These are phyloP conservation scores for Eimeria falciformis DNA, from an alignment of 169 alveolate genomes.

Conservation along the genomic window DNA sequence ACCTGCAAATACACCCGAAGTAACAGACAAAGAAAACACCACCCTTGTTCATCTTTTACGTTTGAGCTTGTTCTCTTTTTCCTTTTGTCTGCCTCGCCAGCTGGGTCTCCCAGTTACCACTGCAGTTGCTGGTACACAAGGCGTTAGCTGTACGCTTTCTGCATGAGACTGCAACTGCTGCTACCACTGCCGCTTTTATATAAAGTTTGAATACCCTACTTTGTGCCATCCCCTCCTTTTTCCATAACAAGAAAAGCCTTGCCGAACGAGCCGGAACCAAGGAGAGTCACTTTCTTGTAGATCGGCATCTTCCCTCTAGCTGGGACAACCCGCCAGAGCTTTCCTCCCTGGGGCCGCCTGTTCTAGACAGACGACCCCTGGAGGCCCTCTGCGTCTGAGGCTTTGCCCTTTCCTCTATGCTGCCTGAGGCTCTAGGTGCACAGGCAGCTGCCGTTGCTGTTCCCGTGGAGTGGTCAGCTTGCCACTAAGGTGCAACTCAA, in stretches of 20 bases:
- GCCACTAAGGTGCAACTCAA: too few relatives aligned
- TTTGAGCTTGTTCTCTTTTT: neutral
- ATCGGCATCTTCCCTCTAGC: slow-evolving; percentile 55
- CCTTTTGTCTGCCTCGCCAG: neutral
- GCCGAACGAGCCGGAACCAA: slow-evolving; percentile 81
- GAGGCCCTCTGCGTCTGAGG: neutral
- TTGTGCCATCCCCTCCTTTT: slow-evolving; percentile 50
- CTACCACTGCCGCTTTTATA: neutral
- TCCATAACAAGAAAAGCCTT: slow-evolving; percentile 73
- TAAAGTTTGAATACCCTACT: neutral
- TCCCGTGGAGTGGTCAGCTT: too few relatives aligned
- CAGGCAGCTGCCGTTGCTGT: slow-evolving; percentile 5
- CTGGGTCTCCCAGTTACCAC: neutral
- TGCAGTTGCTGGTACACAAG: slow-evolving; percentile 13
- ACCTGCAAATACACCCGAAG: slow-evolving; percentile 67
- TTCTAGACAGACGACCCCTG: neutral
- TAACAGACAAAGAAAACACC: neutral
- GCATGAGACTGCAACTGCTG: neutral
- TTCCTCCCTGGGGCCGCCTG: neutral
- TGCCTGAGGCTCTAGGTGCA: neutral
- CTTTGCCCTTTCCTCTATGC: neutral
- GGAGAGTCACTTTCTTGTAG: slow-evolving; percentile 67
- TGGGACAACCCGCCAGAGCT: neutral
- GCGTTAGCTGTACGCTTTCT: neutral
- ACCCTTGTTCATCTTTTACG: neutral